Evolutionary conservation across 352 stramenopile genomes (phyloP).

Genomic region (Pythium graminicola): DNA sequence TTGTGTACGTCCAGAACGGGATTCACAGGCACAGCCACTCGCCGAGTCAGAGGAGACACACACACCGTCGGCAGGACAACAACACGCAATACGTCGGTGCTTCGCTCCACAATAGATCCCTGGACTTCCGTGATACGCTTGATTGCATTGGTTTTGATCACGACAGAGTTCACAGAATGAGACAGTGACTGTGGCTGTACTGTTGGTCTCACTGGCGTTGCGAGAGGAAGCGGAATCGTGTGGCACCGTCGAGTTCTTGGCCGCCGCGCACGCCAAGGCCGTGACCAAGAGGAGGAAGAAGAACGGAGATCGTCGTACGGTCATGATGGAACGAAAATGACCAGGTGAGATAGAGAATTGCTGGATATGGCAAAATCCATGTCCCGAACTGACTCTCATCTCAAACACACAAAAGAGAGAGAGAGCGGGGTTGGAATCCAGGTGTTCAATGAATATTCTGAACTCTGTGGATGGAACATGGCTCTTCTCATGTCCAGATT

Average conservation of each 20-base stretch:
- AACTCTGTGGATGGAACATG: no score
- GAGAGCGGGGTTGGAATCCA: no score
- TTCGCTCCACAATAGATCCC: constrained; percentile 51
- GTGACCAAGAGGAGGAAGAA: no score
- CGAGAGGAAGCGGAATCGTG: background rate
- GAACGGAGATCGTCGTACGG: no score
- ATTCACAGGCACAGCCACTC: background rate
- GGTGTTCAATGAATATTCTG: no score
- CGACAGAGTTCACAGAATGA: constrained; percentile 51
- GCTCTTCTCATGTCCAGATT: no score
- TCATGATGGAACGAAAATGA: no score
- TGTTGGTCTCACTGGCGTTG: background rate
- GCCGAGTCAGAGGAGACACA: background rate
- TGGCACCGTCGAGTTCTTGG: no score
- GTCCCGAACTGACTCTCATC: no score
- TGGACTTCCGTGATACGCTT: constrained; percentile 39
- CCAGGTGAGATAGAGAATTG: no score
- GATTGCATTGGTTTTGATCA: constrained; percentile 38
- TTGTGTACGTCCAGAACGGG: background rate
- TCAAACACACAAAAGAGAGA: no score
- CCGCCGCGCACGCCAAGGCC: background rate
- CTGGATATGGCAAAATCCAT: no score
- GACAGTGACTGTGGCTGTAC: background rate
- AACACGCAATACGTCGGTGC: constrained; percentile 18
- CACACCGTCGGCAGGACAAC: constrained; percentile 2